Conservation (phyloP, 768 basidiomycete species). For the Leccinum uliginosum region DNA sequence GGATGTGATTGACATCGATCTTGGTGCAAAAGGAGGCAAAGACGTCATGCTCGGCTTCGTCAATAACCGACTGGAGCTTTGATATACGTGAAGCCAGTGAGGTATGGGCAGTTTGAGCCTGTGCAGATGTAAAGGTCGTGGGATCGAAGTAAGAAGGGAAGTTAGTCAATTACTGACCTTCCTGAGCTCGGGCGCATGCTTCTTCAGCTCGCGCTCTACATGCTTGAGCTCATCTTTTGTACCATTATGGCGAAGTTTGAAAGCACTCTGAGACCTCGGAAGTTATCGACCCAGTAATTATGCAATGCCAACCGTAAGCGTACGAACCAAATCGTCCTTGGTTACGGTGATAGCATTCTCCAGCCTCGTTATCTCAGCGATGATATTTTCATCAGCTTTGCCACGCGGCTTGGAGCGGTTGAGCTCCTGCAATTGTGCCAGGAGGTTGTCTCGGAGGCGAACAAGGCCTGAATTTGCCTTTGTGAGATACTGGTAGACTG, state of each 20-base stretch:
- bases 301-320: neutral
- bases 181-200: conserved; percentile 61
- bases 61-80: conserved; percentile 51
- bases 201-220: conserved; percentile 65
- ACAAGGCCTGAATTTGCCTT: conserved; percentile 36
- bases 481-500: conserved; percentile 24
- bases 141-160: neutral
- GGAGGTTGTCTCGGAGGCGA: conserved; percentile 65
- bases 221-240: conserved; percentile 84
- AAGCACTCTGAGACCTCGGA: conserved; percentile 52
- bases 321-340: conserved; percentile 77
- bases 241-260: conserved; percentile 70
- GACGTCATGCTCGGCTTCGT: conserved; percentile 75
- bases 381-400: conserved; percentile 76
- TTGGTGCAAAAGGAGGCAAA: conserved; percentile 75
- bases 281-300: neutral
- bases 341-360: conserved; percentile 73
- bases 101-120: conserved; percentile 55
- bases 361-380: conserved; percentile 71
- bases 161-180: conserved; percentile 43
- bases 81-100: conserved; percentile 52
- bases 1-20: conserved; percentile 76
- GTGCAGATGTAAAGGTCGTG: neutral
- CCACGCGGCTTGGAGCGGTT: conserved; percentile 77
- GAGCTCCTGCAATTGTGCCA: conserved; percentile 78